Evolutionary conservation across 2,329 filamentous ascomycete genomes (phyloP), one percentile per base, ranked within the genome.

Genomic region (Grosmannia serpens): DNA sequence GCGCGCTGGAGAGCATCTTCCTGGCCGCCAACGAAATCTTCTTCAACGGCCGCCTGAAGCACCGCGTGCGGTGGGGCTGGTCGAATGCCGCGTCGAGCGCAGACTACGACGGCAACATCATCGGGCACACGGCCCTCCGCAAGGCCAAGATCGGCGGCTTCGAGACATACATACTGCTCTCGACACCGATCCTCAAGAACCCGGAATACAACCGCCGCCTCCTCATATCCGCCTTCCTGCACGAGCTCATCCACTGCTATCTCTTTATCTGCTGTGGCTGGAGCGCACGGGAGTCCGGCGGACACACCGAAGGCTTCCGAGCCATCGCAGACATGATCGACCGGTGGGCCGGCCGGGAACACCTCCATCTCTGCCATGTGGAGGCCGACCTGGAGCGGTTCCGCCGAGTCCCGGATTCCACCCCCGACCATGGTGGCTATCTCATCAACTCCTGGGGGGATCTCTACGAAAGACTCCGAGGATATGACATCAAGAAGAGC

Each of bases 231-330:
- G 84, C 83, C 0, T 85, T 87, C 62, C 65, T 87, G 53, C 84
- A 86, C 65, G 84, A 87, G 69, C 77, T 86, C 64, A 83, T 86
- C 53, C 83, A 86, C 69, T 83, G 82, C 68, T 86, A 84, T 65
- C 71, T 86, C 20, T 86, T 86, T 63, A 77, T 86, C 59, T 74
- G 72, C 56, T 84, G 82, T 63, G 83, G 83, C 4, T 79, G 83
- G 66, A 74, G 76, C 50, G 82, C 82, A 0, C 71, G 77, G 41
- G 70, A 74, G 27, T 73, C 75, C 49, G 82, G 82, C 13, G 83
- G 83, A 0, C 83, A 86, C 63, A 86, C 83, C 2, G 67, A 73
- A 2, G 83, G 81, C 2, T 86, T 86, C 64, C 73, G 74, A 31
- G 73, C 72, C 52, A 85, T 86, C 62, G 83, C 82, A 31, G 71